Base-by-base conservation (phyloP, 257 asterid genomes). In the Paraleonurus japonicus region DNA sequence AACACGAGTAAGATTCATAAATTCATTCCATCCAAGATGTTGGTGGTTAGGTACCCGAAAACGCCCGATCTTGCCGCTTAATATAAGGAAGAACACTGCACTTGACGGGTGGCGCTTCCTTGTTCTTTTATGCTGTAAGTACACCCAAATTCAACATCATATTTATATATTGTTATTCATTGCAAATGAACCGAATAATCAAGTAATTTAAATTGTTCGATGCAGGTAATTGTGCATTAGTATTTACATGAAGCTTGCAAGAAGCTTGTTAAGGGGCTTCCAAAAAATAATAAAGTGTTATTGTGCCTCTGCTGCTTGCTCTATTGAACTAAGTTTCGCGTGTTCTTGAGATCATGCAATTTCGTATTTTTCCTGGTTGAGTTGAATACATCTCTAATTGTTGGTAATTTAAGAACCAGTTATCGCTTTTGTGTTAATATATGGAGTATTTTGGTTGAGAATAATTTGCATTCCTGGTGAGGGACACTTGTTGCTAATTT, bases 21-120 rank as follows among this genome's bases (percentile, higher is more conserved):
- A 51, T 50, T 69, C 43, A n/a, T 50, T 47, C 20, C 16, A 1
- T 35, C 23, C 35, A 8, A 10, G 30, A 55, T 41, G 60, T 63
- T 70, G 71, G 10, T 69, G 22, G n/a, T 4, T 72, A 76, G 81
- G 81, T 72, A 61, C 75, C 37, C 45, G 61, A 65, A 72, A 78
- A 75, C 75, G 79, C 90, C 92, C 78, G 85, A 82, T 85, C 84
- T 71, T 74, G 88, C 90, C 86, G 92, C 95, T 82, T 78, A 74
- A 80, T 78, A 68, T 69, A 57, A 57, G 77, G 88, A 79, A 79
- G 80, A 81, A 76, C 76, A 69, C 65, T 76, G 84, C 85, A 83
- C 88, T 83, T 88, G 95, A 79, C 78, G 75, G 89, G 92, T 86
- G 89, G 82, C 85, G 76, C 63, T 80, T 80, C 79, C 69, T 81